Evolutionary conservation across 495 filamentous ascomycete genomes (phyloP).

Genomic region (Trichoderma asperelloides): DNA sequence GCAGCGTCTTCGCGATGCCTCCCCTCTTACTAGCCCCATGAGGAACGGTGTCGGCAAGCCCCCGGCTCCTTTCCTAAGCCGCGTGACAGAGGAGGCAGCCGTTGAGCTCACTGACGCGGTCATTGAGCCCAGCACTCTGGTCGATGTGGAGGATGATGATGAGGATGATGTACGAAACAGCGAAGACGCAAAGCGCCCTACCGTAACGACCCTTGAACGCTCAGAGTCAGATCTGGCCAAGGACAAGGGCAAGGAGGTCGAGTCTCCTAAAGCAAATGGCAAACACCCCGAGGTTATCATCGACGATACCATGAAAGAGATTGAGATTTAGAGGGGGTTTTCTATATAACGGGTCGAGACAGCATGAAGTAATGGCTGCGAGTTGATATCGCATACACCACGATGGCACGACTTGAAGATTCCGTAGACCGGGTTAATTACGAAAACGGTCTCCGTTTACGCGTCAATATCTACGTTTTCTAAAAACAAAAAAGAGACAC

Average conservation of each 20-base stretch:
- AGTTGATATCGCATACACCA: conserved; percentile 2
- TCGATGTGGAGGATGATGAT: conserved; percentile 34
- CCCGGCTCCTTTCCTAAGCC: conserved; percentile 30
- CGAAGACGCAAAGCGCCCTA: conserved; percentile 29
- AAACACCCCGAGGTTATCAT: conserved; percentile 28
- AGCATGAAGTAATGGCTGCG: neutral
- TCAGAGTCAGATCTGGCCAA: conserved; percentile 19
- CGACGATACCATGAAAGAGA: conserved; percentile 48
- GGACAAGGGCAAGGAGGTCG: conserved; percentile 15
- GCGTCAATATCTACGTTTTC: conserved; percentile 5
- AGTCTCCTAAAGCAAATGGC: neutral
- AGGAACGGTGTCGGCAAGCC: conserved; percentile 39
- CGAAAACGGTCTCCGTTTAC: conserved; percentile 2
- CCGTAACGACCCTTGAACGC: conserved; percentile 18
- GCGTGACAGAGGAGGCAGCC: conserved; percentile 41
- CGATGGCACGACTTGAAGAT: conserved; percentile 7
- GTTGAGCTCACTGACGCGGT: conserved; percentile 18
- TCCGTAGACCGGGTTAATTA: neutral
- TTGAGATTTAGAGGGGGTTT: conserved; percentile 38
- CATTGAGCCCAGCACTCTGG: conserved; percentile 27
- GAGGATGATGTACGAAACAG: conserved; percentile 34
- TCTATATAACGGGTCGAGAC: neutral
- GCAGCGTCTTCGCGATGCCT: conserved; percentile 43
- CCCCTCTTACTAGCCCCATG: conserved; percentile 44
- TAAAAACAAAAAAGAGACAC: neutral